A percentile compares a stretch with the other conserved stretches of the same genome.
These are phyloP conservation scores for Ehretia macrophylla DNA, from an alignment of 257 asterid genomes.

Conservation along the genomic window DNA sequence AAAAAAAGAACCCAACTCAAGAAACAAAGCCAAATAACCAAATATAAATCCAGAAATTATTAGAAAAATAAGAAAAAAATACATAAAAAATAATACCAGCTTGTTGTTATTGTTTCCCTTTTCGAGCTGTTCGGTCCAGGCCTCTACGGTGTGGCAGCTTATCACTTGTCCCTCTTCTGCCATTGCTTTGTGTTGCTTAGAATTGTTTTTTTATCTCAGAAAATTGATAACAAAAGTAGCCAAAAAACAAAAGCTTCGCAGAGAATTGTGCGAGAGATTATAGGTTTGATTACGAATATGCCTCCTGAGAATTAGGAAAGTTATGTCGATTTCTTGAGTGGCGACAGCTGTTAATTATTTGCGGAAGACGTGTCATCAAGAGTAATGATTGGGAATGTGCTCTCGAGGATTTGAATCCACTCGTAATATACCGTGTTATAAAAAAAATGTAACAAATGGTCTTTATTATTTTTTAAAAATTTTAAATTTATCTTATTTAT, in stretches of 20 bases:
- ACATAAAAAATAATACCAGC: constrained; percentile 35
- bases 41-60: neutral
- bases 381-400: too few relatives aligned
- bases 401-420: too few relatives aligned
- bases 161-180: constrained; percentile 74
- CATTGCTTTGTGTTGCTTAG: constrained; percentile 22
- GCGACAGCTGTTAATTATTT: too few relatives aligned
- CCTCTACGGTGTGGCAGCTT: constrained; percentile 60
- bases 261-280: neutral
- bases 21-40: neutral
- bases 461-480: too few relatives aligned
- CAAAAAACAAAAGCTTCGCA: neutral
- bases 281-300: too few relatives aligned
- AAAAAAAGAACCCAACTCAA: too few relatives aligned
- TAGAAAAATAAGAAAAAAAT: neutral
- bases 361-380: too few relatives aligned
- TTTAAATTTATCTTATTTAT: too few relatives aligned
- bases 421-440: too few relatives aligned
- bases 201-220: neutral
- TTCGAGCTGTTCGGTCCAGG: constrained; percentile 66
- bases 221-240: neutral
- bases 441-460: too few relatives aligned
- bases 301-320: neutral
- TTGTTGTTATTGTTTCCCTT: constrained; percentile 57
- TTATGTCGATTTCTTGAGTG: too few relatives aligned